These are phyloP conservation scores for Fusarium concolor DNA, from an alignment of 2,329 filamentous ascomycete species.

Conservation along the genomic window DNA sequence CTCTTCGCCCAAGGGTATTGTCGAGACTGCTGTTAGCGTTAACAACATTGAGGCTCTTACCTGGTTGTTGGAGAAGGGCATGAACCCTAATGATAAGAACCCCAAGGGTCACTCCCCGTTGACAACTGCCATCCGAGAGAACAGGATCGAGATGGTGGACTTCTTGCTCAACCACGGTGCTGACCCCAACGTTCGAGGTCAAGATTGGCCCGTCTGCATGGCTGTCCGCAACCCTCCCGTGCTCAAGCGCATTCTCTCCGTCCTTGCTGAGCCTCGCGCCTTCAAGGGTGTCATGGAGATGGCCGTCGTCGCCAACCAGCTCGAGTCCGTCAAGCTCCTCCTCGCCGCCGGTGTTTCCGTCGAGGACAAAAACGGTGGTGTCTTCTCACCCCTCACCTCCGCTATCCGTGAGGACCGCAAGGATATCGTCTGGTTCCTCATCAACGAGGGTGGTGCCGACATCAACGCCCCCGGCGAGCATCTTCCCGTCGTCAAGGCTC, in stretches of 20 bases:
- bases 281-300: constrained; percentile 76
- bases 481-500: constrained; percentile 76
- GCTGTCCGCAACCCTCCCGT: constrained; percentile 71
- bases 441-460: constrained; percentile 71
- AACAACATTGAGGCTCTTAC: constrained; percentile 71
- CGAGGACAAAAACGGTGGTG: constrained; percentile 78
- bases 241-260: constrained; percentile 67
- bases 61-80: constrained; percentile 70
- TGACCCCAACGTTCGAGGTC: constrained; percentile 70
- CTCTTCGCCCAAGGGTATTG: constrained; percentile 70
- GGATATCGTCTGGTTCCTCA: constrained; percentile 70
- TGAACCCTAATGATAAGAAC: constrained; percentile 70
- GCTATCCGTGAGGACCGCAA: constrained; percentile 72
- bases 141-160: constrained; percentile 69
- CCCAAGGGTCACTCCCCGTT: constrained; percentile 70
- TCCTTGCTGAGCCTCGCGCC: constrained; percentile 67
- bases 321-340: constrained; percentile 74
- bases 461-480: constrained; percentile 77
- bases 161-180: constrained; percentile 68
- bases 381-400: constrained; percentile 76
- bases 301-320: constrained; percentile 73
- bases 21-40: constrained; percentile 71
- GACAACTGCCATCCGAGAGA: constrained; percentile 73
- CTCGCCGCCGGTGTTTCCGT: constrained; percentile 73
- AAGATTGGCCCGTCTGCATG: constrained; percentile 79